Evolutionary conservation across 306 rosid species (phyloP).

Genomic region (Ziziphus jujuba): DNA sequence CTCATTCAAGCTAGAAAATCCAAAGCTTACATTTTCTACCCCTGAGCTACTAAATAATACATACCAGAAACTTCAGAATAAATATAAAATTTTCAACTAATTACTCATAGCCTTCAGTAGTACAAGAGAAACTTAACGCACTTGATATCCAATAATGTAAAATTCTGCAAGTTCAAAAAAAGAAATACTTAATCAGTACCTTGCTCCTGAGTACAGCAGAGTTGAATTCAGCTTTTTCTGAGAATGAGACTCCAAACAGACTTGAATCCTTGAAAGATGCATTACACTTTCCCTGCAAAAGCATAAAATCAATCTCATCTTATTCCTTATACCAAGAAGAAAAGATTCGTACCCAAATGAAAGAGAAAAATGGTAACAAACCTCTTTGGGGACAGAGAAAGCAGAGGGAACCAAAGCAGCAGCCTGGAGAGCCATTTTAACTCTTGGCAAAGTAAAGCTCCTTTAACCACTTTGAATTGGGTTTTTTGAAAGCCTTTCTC

Average conservation of each 20-base stretch:
- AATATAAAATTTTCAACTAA: neutral
- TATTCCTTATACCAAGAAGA: neutral
- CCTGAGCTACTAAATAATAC: neutral
- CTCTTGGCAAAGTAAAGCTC: slow-evolving; percentile 10
- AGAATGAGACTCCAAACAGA: slow-evolving; percentile 70
- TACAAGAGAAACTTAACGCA: neutral
- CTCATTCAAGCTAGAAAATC: neutral
- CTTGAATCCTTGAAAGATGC: slow-evolving; percentile 68
- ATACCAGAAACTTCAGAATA: neutral
- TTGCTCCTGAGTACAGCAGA: slow-evolving; percentile 74
- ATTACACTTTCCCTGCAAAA: slow-evolving; percentile 63
- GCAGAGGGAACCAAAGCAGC: slow-evolving; percentile 55
- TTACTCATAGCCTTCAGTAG: neutral
- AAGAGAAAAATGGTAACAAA: slow-evolving; percentile 11
- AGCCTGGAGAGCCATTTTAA: slow-evolving; percentile 55
- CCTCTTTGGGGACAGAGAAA: slow-evolving; percentile 54
- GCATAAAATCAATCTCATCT: slow-evolving; percentile 16
- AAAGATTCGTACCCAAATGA: neutral
- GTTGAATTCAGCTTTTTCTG: slow-evolving; percentile 73
- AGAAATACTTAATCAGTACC: slow-evolving; percentile 39
- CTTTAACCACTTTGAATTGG: neutral
- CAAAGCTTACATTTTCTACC: too few species aligned
- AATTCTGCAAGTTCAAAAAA: neutral
- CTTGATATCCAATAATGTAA: neutral
- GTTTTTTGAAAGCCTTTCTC: neutral